A percentile compares a stretch with the other conserved stretches of the same genome.
These are phyloP conservation scores for Adiantum capillusveneris DNA, from an alignment of 75 land plant species.

Conservation along the genomic window DNA sequence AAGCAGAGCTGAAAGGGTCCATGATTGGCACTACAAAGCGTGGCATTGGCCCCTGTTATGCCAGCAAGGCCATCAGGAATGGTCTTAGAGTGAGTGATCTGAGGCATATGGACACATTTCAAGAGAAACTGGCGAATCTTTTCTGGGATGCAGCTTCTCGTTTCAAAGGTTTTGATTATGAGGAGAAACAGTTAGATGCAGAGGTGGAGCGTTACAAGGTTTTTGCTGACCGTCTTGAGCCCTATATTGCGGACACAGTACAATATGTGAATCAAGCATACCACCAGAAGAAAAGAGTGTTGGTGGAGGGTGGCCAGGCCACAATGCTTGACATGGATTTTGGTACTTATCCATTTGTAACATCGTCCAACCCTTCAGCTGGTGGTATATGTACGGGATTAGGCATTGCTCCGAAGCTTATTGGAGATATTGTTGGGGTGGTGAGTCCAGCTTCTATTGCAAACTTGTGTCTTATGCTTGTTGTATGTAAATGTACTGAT, in stretches of 20 bases:
- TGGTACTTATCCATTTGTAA: constrained; percentile 98
- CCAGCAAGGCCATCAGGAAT: constrained; percentile 82
- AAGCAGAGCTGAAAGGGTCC: constrained; percentile 79
- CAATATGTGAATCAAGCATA: constrained; percentile 61
- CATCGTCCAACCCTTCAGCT: constrained; percentile 95
- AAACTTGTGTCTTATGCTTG: neutral
- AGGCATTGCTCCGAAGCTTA: constrained; percentile 81
- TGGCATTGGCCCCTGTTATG: constrained; percentile 90
- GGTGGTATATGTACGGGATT: constrained; percentile 96
- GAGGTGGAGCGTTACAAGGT: constrained; percentile 72
- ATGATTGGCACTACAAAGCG: constrained; percentile 92
- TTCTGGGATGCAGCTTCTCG: constrained; percentile 76
- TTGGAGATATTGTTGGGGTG: constrained; percentile 93
- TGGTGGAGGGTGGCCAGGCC: constrained; percentile 98
- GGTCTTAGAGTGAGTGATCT: constrained; percentile 86
- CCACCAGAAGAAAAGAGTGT: constrained; percentile 56
- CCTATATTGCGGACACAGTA: constrained; percentile 88
- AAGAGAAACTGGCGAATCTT: constrained; percentile 70
- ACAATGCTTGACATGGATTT: constrained; percentile 98
- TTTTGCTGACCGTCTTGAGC: constrained; percentile 70
- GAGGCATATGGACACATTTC: constrained; percentile 77
- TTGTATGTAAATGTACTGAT: no score
- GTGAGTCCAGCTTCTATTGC: constrained; percentile 32
- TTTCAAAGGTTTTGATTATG: constrained; percentile 63
- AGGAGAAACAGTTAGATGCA: constrained; percentile 41